Conservation (phyloP, 306 rosid genomes). For the Gastrolobium bilobum region DNA sequence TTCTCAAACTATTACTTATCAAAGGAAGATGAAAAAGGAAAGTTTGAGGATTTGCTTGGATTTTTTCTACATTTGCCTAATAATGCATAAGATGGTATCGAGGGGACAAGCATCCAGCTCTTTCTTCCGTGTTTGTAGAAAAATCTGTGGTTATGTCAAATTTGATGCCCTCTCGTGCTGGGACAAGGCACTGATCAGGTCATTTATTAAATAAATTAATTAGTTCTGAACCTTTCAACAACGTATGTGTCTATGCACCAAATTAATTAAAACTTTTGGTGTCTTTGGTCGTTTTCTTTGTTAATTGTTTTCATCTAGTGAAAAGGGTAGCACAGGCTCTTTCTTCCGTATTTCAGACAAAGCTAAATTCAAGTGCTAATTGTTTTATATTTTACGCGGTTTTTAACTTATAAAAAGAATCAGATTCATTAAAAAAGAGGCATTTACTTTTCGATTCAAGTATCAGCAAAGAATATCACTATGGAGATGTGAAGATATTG, state of each 20-base stretch:
- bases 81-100: background rate
- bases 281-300: conserved; percentile 21
- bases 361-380: background rate
- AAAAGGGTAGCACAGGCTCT: conserved; percentile 4
- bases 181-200: background rate
- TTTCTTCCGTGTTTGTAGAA: background rate
- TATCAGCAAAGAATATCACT: background rate
- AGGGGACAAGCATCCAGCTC: conserved; percentile 4
- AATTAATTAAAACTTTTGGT: conserved; percentile 4
- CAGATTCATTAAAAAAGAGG: background rate
- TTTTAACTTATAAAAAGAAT: background rate
- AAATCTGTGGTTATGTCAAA: conserved; percentile 6
- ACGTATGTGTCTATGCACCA: conserved; percentile 15
- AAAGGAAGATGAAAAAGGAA: background rate
- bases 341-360: conserved; percentile 7
- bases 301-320: background rate
- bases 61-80: background rate
- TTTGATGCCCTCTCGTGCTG: conserved; percentile 31
- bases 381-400: background rate
- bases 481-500: background rate
- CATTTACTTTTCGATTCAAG: background rate
- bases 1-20: background rate
- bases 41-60: background rate
- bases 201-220: conserved; percentile 19
- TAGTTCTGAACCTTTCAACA: background rate